Evolutionary conservation across 2,329 filamentous ascomycete species (phyloP), one percentile per base, ranked within the genome.

Genomic region (Verruconis gallopava): DNA sequence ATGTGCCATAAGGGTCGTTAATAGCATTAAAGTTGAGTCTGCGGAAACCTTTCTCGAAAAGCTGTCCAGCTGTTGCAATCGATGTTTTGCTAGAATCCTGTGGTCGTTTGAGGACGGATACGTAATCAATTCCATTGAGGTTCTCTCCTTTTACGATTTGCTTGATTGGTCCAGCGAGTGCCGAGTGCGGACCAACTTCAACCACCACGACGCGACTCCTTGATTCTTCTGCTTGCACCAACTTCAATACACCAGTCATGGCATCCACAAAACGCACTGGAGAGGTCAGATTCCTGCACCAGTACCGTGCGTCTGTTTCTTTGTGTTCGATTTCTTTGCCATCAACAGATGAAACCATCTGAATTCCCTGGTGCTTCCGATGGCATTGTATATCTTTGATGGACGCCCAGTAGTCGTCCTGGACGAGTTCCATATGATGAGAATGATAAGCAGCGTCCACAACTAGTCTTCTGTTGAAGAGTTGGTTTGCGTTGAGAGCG

Each of bases 121-220:
- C 6, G 17, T 18, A 21, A 21, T 19, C 11, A 4, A 36, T 40
- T n/a, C 13, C 13, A 4, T 11, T 13, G n/a, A 18, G n/a, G 4
- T n/a, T 15, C 4, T 32, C 4, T 5, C 14, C 5, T 38, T 32
- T 11, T 19, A 54, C 38, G 13, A 53, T 59, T 40, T 60, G 49
- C 3, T 48, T 36, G 6, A 55, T 28, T 2, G 61, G 59, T 0
- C 56, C 55, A 5, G 47, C 43, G 2, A 64, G 52, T 2, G 59
- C 55, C 1, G 46, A 42, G 38, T 63, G 60, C 12, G 61, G 61
- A 3, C 62, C 62, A 32, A 65, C 43, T 46, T 62, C 60, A 3
- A 62, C 9, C 1, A 53, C 34, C 21, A 50, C 39, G 17, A 14
- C 4, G 13, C 45, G 44, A 13, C 4, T 5, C 6, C n/a, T 4